These are phyloP conservation scores for Debaryomyces subglobosus DNA, from an alignment of 1,139 yeast genomes.

Conservation along the genomic window DNA sequence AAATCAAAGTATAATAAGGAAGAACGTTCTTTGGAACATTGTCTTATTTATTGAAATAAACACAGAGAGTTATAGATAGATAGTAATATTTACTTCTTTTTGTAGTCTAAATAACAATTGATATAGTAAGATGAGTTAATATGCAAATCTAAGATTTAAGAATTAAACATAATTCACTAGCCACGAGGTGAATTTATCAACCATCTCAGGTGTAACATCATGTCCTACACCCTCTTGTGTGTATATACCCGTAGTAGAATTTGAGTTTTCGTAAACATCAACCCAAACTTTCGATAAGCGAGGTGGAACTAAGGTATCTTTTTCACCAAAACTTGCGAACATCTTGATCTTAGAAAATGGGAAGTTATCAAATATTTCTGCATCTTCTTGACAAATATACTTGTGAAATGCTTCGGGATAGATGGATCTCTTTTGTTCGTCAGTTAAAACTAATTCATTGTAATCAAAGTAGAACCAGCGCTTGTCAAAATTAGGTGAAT, in stretches of 20 bases:
- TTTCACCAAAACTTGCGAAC: conserved; percentile 42
- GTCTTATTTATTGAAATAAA: neutral
- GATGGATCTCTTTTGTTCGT: conserved; percentile 24
- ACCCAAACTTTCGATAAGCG: conserved; percentile 38
- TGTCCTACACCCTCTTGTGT: conserved; percentile 41
- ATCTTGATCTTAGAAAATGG: conserved; percentile 35
- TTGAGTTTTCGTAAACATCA: conserved; percentile 33
- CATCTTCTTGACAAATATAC: conserved; percentile 32
- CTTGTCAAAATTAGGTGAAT: conserved; percentile 25
- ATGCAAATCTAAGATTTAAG: neutral
- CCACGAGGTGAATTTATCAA: conserved; percentile 38
- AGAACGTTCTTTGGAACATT: neutral
- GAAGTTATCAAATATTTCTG: conserved; percentile 37
- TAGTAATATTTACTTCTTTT: neutral
- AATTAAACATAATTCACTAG: conserved; percentile 21
- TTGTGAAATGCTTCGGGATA: conserved; percentile 45
- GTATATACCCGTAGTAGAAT: conserved; percentile 27
- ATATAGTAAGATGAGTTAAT: neutral
- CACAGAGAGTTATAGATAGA: neutral
- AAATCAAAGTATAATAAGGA: neutral
- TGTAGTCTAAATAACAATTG: neutral
- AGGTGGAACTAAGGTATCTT: conserved; percentile 43
- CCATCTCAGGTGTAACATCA: conserved; percentile 39
- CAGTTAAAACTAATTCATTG: conserved; percentile 36
- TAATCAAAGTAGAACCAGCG: conserved; percentile 38